phyloP scores from a whole-genome alignment of 2,329 filamentous ascomycete genomes.

The Alternaria burnsii region DNA sequence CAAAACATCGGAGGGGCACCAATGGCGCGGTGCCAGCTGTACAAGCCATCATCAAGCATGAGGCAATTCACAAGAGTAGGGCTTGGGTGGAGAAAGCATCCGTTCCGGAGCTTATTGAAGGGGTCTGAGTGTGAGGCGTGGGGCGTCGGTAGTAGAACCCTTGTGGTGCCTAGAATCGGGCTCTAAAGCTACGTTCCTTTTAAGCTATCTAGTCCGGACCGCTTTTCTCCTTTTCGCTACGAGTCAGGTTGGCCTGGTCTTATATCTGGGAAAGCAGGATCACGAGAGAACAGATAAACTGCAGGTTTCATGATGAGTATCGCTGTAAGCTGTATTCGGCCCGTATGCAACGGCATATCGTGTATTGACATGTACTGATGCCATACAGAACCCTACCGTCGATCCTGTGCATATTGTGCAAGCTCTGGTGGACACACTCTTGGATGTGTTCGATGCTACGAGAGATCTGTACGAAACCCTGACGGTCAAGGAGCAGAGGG shows the following conservation, averaged over 20 bases:
- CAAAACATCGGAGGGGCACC: constrained; percentile 30
- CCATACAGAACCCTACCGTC: constrained; percentile 31
- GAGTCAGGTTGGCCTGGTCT: constrained; percentile 20
- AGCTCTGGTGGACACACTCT: constrained; percentile 41
- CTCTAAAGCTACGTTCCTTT: constrained; percentile 10
- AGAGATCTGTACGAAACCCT: constrained; percentile 45
- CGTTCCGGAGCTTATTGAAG: constrained; percentile 22
- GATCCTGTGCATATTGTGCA: constrained; percentile 44
- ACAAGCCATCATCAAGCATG: constrained; percentile 46
- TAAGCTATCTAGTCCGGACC: constrained; percentile 8
- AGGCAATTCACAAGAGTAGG: constrained; percentile 22
- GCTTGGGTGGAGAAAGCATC: constrained; percentile 17
- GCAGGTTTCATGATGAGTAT: constrained; percentile 31
- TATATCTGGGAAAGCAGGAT: constrained; percentile 17
- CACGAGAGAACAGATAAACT: constrained; percentile 14
- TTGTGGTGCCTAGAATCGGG: constrained; percentile 21
- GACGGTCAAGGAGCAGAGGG: constrained; percentile 43
- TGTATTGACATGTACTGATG: constrained; percentile 12
- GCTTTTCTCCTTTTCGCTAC: constrained; percentile 28
- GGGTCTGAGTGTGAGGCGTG: constrained; percentile 25
- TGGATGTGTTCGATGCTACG: constrained; percentile 49
- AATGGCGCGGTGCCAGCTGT: constrained; percentile 50
- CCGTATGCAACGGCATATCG: background rate
- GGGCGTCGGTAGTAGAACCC: constrained; percentile 22
- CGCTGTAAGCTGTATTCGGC: constrained; percentile 29